These are phyloP conservation scores for Bruguiera sexangula DNA, from an alignment of 345 rosid genomes.

Conservation along the genomic window DNA sequence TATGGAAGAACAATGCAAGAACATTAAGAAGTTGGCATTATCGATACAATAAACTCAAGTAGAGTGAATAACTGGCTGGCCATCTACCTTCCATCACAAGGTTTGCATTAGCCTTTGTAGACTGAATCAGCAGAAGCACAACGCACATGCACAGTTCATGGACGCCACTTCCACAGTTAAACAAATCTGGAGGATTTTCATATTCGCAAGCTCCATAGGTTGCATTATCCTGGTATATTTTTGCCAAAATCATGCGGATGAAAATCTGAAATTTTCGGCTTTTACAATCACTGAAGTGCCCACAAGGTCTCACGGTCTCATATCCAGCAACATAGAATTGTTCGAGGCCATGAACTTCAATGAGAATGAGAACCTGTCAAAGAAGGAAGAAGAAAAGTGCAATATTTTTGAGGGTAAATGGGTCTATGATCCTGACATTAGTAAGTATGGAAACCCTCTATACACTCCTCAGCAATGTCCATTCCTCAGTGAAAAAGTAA, in stretches of 20 bases:
- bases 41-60: too few species aligned
- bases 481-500: conserved; percentile 43
- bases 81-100: neutral
- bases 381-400: conserved; percentile 20
- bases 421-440: conserved; percentile 37
- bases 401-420: conserved; percentile 50
- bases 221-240: conserved; percentile 16
- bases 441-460: conserved; percentile 16
- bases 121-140: neutral
- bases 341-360: neutral
- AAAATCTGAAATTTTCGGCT: conserved; percentile 9
- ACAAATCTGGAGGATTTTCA: conserved; percentile 37
- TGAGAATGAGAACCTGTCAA: neutral
- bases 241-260: conserved; percentile 5
- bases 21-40: too few species aligned
- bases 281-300: conserved; percentile 8
- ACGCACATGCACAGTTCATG: conserved; percentile 7
- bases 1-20: too few species aligned
- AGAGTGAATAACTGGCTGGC: too few species aligned
- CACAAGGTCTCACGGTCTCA: neutral
- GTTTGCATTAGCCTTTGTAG: too few species aligned
- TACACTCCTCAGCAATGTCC: conserved; percentile 37
- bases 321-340: neutral
- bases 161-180: conserved; percentile 15
- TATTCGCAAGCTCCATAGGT: conserved; percentile 28